Conservation (phyloP, 441 rosid species). For the Populus hybrid region DNA sequence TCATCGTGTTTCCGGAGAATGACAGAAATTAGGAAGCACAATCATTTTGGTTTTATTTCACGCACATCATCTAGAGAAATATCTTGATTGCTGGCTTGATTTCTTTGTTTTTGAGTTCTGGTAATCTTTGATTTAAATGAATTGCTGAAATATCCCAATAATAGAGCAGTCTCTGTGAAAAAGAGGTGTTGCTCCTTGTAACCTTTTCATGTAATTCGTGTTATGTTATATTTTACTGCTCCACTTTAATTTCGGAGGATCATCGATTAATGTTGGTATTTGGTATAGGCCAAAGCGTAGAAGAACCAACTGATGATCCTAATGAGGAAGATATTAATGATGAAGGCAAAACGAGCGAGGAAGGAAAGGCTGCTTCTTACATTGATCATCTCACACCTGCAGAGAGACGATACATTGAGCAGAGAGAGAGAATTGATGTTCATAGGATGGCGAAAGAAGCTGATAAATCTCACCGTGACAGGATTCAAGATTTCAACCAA, state of each 20-base stretch:
- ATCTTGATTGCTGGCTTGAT: not conserved
- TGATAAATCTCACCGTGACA: conserved; percentile 58
- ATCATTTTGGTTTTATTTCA: not conserved
- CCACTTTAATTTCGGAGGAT: not conserved
- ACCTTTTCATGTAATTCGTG: not conserved
- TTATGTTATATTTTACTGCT: not conserved
- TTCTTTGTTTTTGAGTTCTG: not conserved
- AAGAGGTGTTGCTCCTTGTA: not conserved
- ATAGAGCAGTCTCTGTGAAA: not conserved
- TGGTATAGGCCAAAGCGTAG: conserved; percentile 29
- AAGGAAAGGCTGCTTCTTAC: conserved; percentile 30
- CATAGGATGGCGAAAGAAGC: conserved; percentile 64
- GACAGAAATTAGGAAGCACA: not conserved
- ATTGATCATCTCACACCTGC: conserved; percentile 58
- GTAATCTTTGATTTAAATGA: not conserved
- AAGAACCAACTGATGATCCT: conserved; percentile 18
- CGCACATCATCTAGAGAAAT: not conserved
- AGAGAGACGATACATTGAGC: conserved; percentile 57
- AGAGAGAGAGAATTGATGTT: conserved; percentile 50
- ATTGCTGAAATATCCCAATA: not conserved
- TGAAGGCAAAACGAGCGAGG: conserved; percentile 27
- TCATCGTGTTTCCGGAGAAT: too few species aligned
- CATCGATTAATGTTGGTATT: not conserved
- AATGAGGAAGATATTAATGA: conserved; percentile 25
- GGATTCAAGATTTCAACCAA: conserved; percentile 71